Percentiles rank a stretch among this genome's conserved stretches.
These are phyloP conservation scores for Proliferodiscus dingleyae DNA, from an alignment of 2,329 filamentous ascomycete genomes.

Conservation along the genomic window DNA sequence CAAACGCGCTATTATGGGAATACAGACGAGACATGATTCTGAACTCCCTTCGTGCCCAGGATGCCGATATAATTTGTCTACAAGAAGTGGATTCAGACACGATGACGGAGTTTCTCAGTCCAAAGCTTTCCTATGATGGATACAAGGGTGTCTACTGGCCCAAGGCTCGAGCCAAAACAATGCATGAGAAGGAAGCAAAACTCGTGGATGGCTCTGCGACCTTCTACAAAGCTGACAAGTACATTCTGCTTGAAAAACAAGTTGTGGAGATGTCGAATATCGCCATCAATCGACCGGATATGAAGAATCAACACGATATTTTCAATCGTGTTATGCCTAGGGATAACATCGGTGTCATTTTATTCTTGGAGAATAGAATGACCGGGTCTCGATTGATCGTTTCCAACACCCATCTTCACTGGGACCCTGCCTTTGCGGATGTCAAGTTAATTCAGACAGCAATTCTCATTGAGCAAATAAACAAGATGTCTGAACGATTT, in stretches of 20 bases:
- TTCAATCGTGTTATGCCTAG: constrained; percentile 99
- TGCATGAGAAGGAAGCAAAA: constrained; percentile 83
- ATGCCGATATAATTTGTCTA: constrained; percentile 86
- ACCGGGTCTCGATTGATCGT: constrained; percentile 91
- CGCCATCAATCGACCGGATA: constrained; percentile 90
- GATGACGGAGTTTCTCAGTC: constrained; percentile 86
- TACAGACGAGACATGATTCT: constrained; percentile 79
- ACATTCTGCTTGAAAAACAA: constrained; percentile 88
- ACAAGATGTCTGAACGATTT: constrained; percentile 81
- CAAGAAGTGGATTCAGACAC: constrained; percentile 92
- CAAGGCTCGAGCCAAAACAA: constrained; percentile 83
- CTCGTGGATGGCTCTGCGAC: constrained; percentile 94
- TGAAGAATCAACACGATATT: constrained; percentile 95
- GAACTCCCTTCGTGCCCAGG: constrained; percentile 70
- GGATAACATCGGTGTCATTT: constrained; percentile 90
- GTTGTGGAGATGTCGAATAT: constrained; percentile 87
- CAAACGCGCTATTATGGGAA: constrained; percentile 77
- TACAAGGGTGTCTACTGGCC: constrained; percentile 95
- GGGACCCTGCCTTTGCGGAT: constrained; percentile 86
- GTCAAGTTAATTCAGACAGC: constrained; percentile 96
- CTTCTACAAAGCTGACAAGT: constrained; percentile 95
- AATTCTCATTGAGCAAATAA: constrained; percentile 88
- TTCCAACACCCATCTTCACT: constrained; percentile 90
- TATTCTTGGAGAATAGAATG: constrained; percentile 85
- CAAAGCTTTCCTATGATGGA: constrained; percentile 77